These are phyloP conservation scores for Tetrapisispora taiwanensis DNA, from an alignment of 805 yeast genomes.

Conservation along the genomic window DNA sequence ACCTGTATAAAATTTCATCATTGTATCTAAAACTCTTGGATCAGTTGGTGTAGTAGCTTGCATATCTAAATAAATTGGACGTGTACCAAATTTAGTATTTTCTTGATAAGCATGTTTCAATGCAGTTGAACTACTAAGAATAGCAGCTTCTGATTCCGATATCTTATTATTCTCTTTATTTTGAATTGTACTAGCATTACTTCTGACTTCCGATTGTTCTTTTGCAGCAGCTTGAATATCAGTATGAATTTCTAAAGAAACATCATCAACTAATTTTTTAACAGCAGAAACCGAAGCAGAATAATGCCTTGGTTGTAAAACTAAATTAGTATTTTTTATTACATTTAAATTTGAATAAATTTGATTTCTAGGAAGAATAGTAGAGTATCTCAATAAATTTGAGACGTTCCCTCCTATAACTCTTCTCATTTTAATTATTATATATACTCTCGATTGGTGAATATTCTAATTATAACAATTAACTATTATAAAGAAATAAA, in stretches of 20 bases:
- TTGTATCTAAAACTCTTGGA: constrained; percentile 86
- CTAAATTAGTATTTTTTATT: neutral
- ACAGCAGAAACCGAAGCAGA: constrained; percentile 18
- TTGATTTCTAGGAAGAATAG: neutral
- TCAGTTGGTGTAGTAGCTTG: constrained; percentile 99
- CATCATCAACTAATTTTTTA: constrained; percentile 18
- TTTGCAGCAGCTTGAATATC: constrained; percentile 26
- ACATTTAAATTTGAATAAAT: no score
- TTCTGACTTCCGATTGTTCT: constrained; percentile 22
- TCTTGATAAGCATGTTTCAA: constrained; percentile 32
- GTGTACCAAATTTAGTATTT: constrained; percentile 44
- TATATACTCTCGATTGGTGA: no score
- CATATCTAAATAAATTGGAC: constrained; percentile 94
- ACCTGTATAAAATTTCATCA: constrained; percentile 82
- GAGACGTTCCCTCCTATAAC: neutral
- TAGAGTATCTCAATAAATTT: neutral
- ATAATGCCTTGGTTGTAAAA: neutral
- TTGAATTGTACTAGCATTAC: constrained; percentile 11
- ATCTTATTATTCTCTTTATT: constrained; percentile 2
- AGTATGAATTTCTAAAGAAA: constrained; percentile 26
- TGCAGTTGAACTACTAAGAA: constrained; percentile 23
- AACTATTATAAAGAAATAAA: no score
- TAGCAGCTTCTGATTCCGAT: constrained; percentile 8
- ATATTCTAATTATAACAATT: no score
- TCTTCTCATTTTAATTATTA: neutral